phyloP scores from a whole-genome alignment of 306 rosid species.

The Rosa lucieae region DNA sequence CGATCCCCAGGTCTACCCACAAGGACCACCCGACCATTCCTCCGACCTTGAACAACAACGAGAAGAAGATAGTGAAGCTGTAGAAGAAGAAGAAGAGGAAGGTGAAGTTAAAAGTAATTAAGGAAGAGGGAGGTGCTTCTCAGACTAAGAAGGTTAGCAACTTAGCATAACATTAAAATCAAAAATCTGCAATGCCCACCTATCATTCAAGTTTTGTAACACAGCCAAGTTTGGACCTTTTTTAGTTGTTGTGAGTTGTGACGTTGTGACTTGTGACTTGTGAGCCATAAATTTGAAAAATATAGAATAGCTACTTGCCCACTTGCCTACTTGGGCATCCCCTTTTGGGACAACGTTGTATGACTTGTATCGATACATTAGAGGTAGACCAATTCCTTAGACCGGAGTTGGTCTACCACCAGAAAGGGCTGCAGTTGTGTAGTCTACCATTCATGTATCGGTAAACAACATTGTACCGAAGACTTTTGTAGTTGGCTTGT shows the following conservation, averaged over 20 bases:
- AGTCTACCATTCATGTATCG: not conserved
- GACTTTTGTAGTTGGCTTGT: not conserved
- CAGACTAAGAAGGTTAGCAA: constrained; percentile 73
- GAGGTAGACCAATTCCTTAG: too few relatives aligned
- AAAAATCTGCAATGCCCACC: not conserved
- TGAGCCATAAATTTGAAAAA: too few relatives aligned
- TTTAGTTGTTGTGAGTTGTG: too few relatives aligned
- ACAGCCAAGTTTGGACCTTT: not conserved
- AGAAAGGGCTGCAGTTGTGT: too few relatives aligned
- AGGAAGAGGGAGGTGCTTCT: constrained; percentile 40
- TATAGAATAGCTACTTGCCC: too few relatives aligned
- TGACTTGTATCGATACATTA: not conserved
- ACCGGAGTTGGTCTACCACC: too few relatives aligned
- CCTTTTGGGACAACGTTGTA: too few relatives aligned
- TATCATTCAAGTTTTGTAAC: not conserved
- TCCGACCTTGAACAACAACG: not conserved
- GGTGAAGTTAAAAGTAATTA: constrained; percentile 30
- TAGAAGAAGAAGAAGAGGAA: constrained; percentile 18
- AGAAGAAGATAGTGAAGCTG: not conserved
- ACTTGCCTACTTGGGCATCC: too few relatives aligned
- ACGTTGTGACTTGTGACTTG: too few relatives aligned
- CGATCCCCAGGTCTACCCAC: not conserved
- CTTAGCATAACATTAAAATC: not conserved
- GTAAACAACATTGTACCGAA: too few relatives aligned
- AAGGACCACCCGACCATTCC: constrained; percentile 20